A percentile compares a stretch with the other conserved stretches of the same genome.
Evolutionary conservation across 371 early-diverging fungal genomes (phyloP).

Genomic region (Capillidium rhysosporum): DNA sequence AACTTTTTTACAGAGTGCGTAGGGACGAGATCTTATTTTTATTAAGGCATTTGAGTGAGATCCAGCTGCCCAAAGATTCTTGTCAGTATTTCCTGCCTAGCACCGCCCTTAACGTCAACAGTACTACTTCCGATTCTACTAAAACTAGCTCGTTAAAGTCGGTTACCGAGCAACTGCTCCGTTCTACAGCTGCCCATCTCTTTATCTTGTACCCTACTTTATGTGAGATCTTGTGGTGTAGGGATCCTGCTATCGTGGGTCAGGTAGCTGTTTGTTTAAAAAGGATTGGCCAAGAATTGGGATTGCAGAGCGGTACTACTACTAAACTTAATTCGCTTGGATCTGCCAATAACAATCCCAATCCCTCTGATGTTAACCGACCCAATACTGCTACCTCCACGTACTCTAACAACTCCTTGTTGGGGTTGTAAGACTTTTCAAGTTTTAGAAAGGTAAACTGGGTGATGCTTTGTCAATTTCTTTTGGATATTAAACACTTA

Average conservation of each 20-base stretch:
- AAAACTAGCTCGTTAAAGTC: conserved; percentile 7
- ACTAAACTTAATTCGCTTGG: too few relatives aligned
- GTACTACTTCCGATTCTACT: background rate
- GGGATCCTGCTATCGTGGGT: conserved; percentile 7
- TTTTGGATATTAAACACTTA: too few relatives aligned
- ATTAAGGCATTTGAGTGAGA: conserved; percentile 33
- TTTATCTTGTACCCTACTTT: conserved; percentile 36
- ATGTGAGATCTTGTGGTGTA: conserved; percentile 7
- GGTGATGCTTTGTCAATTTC: too few relatives aligned
- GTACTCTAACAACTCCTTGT: too few relatives aligned
- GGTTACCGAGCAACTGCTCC: conserved; percentile 24
- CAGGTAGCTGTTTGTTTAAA: conserved; percentile 9
- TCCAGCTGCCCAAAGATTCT: conserved; percentile 30
- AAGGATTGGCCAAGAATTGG: conserved; percentile 9
- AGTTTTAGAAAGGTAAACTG: too few relatives aligned
- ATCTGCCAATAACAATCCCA: too few relatives aligned
- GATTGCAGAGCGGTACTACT: background rate
- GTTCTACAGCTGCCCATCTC: conserved; percentile 41
- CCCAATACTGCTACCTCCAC: too few relatives aligned
- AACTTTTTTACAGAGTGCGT: conserved; percentile 26
- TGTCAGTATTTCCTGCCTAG: background rate
- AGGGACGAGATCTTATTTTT: conserved; percentile 51
- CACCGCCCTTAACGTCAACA: background rate
- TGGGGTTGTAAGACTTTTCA: too few relatives aligned
- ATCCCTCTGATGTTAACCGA: too few relatives aligned